Percentiles rank a stretch among this genome's conserved stretches.
Conservation (phyloP, 2,329 filamentous ascomycete genomes). For the Neopestalotiopsis sp. region DNA sequence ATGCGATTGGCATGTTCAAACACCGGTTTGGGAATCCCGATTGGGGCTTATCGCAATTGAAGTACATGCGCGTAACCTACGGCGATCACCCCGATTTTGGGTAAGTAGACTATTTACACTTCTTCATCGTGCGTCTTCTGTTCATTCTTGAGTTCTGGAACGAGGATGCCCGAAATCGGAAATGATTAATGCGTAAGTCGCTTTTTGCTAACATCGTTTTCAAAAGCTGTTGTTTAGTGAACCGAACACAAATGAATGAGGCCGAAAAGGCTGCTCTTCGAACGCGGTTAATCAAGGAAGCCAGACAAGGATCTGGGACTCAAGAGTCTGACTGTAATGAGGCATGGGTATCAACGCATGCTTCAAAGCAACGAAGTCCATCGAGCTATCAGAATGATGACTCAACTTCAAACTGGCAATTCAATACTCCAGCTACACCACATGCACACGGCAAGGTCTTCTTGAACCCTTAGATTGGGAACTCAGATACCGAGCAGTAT, state of each 20-base stretch:
- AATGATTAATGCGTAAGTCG: too few species aligned
- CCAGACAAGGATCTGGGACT: not conserved
- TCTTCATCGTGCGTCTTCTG: too few species aligned
- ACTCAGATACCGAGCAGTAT: too few species aligned
- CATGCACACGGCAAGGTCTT: too few species aligned
- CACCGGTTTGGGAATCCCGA: constrained; percentile 2
- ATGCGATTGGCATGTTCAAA: constrained; percentile 18
- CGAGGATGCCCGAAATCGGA: too few species aligned
- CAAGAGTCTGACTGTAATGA: not conserved
- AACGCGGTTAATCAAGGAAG: not conserved
- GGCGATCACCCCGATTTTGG: constrained; percentile 18
- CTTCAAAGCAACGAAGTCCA: not conserved
- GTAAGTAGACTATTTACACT: constrained; percentile 10
- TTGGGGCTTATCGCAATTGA: constrained; percentile 16
- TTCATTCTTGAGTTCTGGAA: too few species aligned
- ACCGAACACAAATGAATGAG: not conserved
- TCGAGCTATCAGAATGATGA: not conserved
- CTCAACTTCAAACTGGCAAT: too few species aligned
- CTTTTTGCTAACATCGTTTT: too few species aligned
- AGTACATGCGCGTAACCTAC: constrained; percentile 16
- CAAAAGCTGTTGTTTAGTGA: not conserved
- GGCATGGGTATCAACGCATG: not conserved
- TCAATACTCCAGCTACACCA: too few species aligned
- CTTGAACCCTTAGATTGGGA: too few species aligned
- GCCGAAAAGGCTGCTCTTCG: not conserved